Evolutionary conservation across 768 basidiomycete species (phyloP).

Genomic region (Lactifluus rugatus): DNA sequence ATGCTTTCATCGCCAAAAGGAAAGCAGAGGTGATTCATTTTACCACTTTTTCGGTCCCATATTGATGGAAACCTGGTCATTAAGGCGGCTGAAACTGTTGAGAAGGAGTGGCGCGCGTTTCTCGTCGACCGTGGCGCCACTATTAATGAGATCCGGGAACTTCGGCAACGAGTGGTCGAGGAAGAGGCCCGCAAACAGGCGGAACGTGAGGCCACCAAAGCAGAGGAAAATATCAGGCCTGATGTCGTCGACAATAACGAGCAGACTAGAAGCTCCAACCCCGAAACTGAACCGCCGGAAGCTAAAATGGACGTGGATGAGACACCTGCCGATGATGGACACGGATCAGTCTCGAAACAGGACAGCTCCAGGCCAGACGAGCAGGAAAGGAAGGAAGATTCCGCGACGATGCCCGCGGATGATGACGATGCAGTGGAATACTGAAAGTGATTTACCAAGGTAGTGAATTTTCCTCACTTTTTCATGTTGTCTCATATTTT

Average conservation of each 20-base stretch:
- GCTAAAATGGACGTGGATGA: constrained; percentile 21
- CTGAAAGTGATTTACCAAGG: constrained; percentile 25
- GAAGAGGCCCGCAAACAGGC: constrained; percentile 44
- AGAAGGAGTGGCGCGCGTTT: constrained; percentile 63
- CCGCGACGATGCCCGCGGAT: constrained; percentile 48
- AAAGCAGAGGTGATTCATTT: constrained; percentile 47
- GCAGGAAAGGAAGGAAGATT: constrained; percentile 19
- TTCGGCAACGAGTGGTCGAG: constrained; percentile 57
- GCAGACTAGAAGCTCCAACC: background rate
- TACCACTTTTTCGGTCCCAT: background rate
- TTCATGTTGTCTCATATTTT: constrained; percentile 3
- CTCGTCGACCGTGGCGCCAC: constrained; percentile 46
- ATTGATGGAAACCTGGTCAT: background rate
- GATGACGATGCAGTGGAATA: constrained; percentile 81
- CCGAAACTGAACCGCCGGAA: constrained; percentile 11
- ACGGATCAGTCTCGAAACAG: constrained; percentile 5
- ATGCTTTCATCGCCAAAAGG: constrained; percentile 50
- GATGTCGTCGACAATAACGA: background rate
- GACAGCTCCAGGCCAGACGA: constrained; percentile 13
- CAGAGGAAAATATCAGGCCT: constrained; percentile 25
- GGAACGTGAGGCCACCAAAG: constrained; percentile 31
- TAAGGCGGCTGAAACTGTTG: constrained; percentile 52
- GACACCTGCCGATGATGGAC: constrained; percentile 2
- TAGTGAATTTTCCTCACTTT: constrained; percentile 9
- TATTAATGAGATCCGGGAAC: constrained; percentile 49